A percentile compares a stretch with the other conserved stretches of the same genome.
Evolutionary conservation across 768 basidiomycete genomes (phyloP).

Genomic region (Pulveroboletus sp.): DNA sequence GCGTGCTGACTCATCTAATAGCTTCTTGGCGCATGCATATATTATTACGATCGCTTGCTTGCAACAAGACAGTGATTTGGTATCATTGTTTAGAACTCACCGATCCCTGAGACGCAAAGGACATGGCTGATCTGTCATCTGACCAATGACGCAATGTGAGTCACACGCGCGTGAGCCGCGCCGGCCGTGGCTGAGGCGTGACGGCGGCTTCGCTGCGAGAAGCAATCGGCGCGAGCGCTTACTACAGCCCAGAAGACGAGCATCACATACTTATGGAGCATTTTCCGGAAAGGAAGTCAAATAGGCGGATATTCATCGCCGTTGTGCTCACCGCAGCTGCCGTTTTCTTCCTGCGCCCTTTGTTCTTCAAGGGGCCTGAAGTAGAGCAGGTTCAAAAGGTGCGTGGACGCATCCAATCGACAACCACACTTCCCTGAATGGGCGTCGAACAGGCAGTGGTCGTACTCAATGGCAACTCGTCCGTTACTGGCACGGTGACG

Average conservation of each 20-base stretch:
- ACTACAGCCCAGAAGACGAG: too few relatives aligned
- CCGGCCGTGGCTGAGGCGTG: too few relatives aligned
- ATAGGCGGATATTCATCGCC: constrained; percentile 15
- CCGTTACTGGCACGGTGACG: constrained; percentile 58
- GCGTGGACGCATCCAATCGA: background rate
- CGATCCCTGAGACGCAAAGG: too few relatives aligned
- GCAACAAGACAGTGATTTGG: too few relatives aligned
- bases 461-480: constrained; percentile 57
- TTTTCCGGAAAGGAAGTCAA: constrained; percentile 20
- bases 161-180: too few relatives aligned
- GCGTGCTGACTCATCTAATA: too few relatives aligned
- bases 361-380: constrained; percentile 18
- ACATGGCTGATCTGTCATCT: too few relatives aligned
- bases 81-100: too few relatives aligned
- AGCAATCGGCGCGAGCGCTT: too few relatives aligned
- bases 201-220: too few relatives aligned
- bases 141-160: too few relatives aligned
- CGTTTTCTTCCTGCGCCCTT: constrained; percentile 20
- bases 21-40: background rate
- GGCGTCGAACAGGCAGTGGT: constrained; percentile 45
- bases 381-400: constrained; percentile 23
- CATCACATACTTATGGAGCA: too few relatives aligned
- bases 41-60: background rate
- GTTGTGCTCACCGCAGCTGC: constrained; percentile 6
- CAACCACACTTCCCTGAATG: background rate